Evolutionary conservation across 805 yeast genomes (phyloP), one percentile per base, ranked within the genome.

Genomic region (Yarrowia deformans): DNA sequence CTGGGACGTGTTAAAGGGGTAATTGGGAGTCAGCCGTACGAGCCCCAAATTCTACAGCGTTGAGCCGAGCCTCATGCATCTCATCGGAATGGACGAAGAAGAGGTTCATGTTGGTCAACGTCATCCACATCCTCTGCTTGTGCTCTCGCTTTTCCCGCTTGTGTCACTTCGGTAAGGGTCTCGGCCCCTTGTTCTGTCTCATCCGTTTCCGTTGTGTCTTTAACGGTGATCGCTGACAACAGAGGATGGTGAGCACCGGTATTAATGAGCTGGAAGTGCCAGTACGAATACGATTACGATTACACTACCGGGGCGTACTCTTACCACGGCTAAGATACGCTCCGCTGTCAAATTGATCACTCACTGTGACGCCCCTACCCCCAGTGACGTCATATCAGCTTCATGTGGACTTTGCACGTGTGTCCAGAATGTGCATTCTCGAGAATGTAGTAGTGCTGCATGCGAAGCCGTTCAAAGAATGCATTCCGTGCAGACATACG

Each of bases 401-500:
- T 34, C 42, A 34, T 52, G 56, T 6, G 12, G 29, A 34, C 29
- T 3, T 52, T 12, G 8, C 42, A 35, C 56, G 42, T 35, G 54
- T 12, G 18, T 50, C 56, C 37, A 49, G 54, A 49, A 49, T 49
- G 56, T 52, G 10, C 42, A 49, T 35, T 34, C 23, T 32, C 13
- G 18, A 35, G 40, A 49, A 32, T 49, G 54, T 32, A 16, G 19
- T n/a, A 49, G 29, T 23, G n/a, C 29, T 49, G 54, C 56, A 52
- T 35, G 39, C 12, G 23, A 52, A 52, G 56, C 40, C 56, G 56
- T 34, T 35, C 40, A 52, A 35, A 35, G n/a, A 18, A 32, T n/a
- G 55, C 55, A 50, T 50, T 50, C 55, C 55, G 56, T 52, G 56
- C 56, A 52, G 56, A 52, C 37, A 50, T 32, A 50, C 55, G 55